These are phyloP conservation scores for Arthrobotrys iridis DNA, from an alignment of 2,329 filamentous ascomycete genomes.

Conservation along the genomic window DNA sequence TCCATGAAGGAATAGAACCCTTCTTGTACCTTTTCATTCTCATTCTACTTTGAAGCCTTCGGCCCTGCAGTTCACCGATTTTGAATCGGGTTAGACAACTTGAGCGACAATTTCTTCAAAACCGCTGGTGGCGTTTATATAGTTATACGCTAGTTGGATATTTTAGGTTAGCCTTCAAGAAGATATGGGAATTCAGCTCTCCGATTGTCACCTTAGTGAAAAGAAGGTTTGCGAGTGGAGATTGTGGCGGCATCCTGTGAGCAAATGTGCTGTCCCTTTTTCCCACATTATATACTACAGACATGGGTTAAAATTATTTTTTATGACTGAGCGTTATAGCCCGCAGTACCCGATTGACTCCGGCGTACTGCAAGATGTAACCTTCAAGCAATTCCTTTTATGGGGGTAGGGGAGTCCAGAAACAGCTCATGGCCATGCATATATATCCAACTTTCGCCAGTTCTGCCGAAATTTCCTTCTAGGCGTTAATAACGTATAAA, in stretches of 20 bases:
- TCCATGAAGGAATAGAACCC: background rate
- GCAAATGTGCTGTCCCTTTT: slow-evolving; percentile 4
- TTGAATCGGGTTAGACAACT: background rate
- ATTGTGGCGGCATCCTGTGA: background rate
- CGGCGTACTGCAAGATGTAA: background rate
- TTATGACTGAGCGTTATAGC: background rate
- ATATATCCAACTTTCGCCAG: too few species aligned
- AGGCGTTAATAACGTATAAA: too few species aligned
- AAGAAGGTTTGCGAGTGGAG: slow-evolving; percentile 7
- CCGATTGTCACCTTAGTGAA: background rate
- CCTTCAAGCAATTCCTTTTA: too few species aligned
- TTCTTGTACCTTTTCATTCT: slow-evolving; percentile 11
- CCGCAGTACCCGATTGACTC: background rate
- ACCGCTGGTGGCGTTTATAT: slow-evolving; percentile 5
- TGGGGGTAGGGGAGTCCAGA: too few species aligned
- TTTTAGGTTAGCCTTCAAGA: background rate
- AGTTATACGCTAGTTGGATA: background rate
- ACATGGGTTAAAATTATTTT: background rate
- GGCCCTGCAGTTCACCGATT: background rate
- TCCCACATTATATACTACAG: background rate
- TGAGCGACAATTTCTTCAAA: background rate
- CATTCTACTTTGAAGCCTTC: background rate
- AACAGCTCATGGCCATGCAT: too few species aligned
- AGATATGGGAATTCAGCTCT: background rate
- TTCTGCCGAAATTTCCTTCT: too few species aligned